A percentile compares a stretch with the other conserved stretches of the same genome.
Conservation (phyloP, 768 basidiomycete genomes). For the Saitozyma sp. region DNA sequence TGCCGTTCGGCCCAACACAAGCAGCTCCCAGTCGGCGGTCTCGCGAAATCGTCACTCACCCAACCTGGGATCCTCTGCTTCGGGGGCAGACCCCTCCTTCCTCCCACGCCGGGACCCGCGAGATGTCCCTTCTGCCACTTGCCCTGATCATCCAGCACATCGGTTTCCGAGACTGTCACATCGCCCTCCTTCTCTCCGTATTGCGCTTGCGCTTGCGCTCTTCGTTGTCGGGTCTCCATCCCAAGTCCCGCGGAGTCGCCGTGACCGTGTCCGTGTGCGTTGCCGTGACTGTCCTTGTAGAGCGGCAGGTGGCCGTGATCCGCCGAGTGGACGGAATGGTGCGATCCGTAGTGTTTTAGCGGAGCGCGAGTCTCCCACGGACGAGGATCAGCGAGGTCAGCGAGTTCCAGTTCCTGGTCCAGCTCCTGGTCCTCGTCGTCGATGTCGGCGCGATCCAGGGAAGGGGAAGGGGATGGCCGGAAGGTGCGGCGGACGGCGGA, state of each 20-base stretch:
- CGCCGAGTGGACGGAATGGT: slow-evolving; percentile 1
- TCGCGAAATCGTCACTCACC: slow-evolving; percentile 21
- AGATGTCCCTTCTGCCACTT: slow-evolving; percentile 50
- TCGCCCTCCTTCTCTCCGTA: slow-evolving; percentile 25
- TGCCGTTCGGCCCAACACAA: not conserved
- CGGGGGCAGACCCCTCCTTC: slow-evolving; percentile 48
- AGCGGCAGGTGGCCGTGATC: slow-evolving; percentile 27
- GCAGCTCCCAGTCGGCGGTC: too few species aligned
- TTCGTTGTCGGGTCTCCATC: slow-evolving; percentile 32
- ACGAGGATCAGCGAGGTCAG: slow-evolving; percentile 36
- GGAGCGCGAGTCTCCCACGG: slow-evolving; percentile 39
- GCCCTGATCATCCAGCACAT: slow-evolving; percentile 32
- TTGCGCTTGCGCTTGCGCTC: not conserved
- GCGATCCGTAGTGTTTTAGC: slow-evolving; percentile 33
- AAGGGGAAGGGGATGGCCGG: slow-evolving; percentile 3
- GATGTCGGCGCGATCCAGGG: not conserved
- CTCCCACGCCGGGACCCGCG: slow-evolving; percentile 46
- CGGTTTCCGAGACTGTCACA: slow-evolving; percentile 18
- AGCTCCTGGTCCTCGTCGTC: not conserved
- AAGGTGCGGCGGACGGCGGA: too few species aligned
- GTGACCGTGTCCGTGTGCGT: not conserved
- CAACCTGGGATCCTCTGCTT: slow-evolving; percentile 40
- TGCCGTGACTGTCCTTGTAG: slow-evolving; percentile 14
- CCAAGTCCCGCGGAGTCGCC: not conserved
- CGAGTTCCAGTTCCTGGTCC: slow-evolving; percentile 6